Evolutionary conservation across 352 stramenopile species (phyloP).

Genomic region (Phytophthora colocasiae): DNA sequence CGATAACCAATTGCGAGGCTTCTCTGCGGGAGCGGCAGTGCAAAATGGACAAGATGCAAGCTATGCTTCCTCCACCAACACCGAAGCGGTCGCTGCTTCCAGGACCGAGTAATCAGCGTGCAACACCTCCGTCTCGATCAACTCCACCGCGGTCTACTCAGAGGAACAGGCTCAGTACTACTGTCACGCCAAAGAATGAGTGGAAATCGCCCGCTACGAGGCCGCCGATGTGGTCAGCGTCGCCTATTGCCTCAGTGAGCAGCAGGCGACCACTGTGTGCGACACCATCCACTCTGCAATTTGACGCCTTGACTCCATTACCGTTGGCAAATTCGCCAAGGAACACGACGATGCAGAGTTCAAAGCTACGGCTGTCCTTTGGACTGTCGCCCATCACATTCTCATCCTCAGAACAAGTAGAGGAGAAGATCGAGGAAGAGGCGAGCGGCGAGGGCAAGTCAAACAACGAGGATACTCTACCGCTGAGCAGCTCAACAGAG

Average conservation of each 20-base stretch:
- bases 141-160: constrained; percentile 24
- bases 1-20: constrained; percentile 46
- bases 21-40: constrained; percentile 48
- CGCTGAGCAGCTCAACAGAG: constrained; percentile 16
- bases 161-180: constrained; percentile 9
- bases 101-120: constrained; percentile 17
- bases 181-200: constrained; percentile 12
- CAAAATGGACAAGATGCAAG: constrained; percentile 49
- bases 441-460: constrained; percentile 2
- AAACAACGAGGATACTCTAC: constrained; percentile 23
- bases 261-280: constrained; percentile 19
- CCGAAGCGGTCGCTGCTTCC: constrained; percentile 12
- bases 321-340: constrained; percentile 17
- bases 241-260: constrained; percentile 23
- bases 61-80: constrained; percentile 16
- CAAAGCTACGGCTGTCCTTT: constrained; percentile 38
- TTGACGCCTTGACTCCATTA: constrained; percentile 25
- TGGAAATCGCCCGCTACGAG: constrained; percentile 18
- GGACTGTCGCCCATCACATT: constrained; percentile 60
- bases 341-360: constrained; percentile 21
- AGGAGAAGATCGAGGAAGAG: constrained; percentile 25
- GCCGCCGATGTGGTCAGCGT: constrained; percentile 40
- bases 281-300: constrained; percentile 19
- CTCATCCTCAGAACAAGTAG: constrained; percentile 17
- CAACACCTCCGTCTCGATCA: constrained; percentile 17